Conservation (phyloP, 768 basidiomycete genomes). For the Candolleomyces aberdarensis region DNA sequence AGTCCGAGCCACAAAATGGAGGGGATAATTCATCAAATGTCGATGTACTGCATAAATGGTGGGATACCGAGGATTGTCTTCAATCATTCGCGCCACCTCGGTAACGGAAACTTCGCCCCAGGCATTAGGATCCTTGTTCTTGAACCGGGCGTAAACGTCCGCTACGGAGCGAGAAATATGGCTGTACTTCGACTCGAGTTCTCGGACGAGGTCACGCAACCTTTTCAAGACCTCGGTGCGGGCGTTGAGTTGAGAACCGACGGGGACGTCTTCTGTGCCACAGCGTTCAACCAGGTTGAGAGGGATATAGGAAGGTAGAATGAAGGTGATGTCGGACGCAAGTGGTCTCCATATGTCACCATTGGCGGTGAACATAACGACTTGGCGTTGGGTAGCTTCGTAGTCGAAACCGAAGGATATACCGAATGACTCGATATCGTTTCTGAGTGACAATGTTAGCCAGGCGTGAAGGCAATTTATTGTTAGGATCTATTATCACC, state of each 20-base stretch:
- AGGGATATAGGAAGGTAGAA: constrained; percentile 55
- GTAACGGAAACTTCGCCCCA: constrained; percentile 57
- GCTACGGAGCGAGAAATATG: constrained; percentile 21
- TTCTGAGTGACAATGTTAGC: constrained; percentile 18
- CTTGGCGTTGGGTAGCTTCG: constrained; percentile 13
- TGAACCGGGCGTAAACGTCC: constrained; percentile 45
- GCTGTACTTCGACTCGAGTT: constrained; percentile 39
- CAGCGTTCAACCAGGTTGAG: constrained; percentile 46
- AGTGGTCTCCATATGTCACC: constrained; percentile 54
- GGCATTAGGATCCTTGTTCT: constrained; percentile 39
- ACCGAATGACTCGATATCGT: constrained; percentile 22
- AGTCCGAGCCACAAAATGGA: constrained; percentile 51
- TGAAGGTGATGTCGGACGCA: constrained; percentile 55
- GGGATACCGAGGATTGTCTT: constrained; percentile 28
- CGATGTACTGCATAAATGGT: constrained; percentile 56
- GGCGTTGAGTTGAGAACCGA: constrained; percentile 44
- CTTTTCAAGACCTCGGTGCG: constrained; percentile 61
- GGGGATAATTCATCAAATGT: constrained; percentile 52
- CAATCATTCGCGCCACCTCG: constrained; percentile 48
- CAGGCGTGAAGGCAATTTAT: background rate
- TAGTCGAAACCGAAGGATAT: constrained; percentile 26
- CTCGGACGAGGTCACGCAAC: constrained; percentile 51
- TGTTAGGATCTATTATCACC: constrained; percentile 20
- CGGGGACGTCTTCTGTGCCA: constrained; percentile 30
- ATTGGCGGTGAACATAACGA: constrained; percentile 31